phyloP scores from a whole-genome alignment of 2,329 filamentous ascomycete genomes.

The Colletotrichum incanum region DNA sequence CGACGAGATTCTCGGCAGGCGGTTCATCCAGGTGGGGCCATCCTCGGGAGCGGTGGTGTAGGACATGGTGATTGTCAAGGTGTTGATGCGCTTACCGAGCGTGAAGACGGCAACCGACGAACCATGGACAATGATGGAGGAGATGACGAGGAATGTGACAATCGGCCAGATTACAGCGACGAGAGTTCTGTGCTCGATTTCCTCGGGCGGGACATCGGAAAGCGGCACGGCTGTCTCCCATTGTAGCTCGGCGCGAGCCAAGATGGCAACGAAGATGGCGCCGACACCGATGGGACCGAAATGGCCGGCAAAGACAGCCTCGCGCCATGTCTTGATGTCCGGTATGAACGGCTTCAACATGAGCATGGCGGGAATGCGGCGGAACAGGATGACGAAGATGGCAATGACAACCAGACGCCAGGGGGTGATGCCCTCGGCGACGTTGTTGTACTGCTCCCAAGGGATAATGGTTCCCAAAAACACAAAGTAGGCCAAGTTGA shows the following conservation, averaged over 20 bases:
- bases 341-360: slow-evolving; percentile 92
- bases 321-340: slow-evolving; percentile 97
- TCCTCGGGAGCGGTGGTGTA: slow-evolving; percentile 94
- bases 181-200: slow-evolving; percentile 75
- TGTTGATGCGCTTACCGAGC: slow-evolving; percentile 98
- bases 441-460: slow-evolving; percentile 90
- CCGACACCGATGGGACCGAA: slow-evolving; percentile 98
- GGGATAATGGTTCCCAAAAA: slow-evolving; percentile 98
- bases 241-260: slow-evolving; percentile 93
- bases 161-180: slow-evolving; percentile 96
- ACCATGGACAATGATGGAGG: slow-evolving; percentile 95
- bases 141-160: slow-evolving; percentile 92
- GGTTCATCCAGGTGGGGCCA: slow-evolving; percentile 94
- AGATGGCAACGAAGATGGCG: slow-evolving; percentile 94
- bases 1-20: slow-evolving; percentile 80
- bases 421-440: slow-evolving; percentile 80
- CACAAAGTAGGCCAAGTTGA: slow-evolving; percentile 98
- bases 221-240: slow-evolving; percentile 82
- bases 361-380: slow-evolving; percentile 96
- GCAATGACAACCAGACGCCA: slow-evolving; percentile 96
- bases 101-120: slow-evolving; percentile 99
- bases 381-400: slow-evolving; percentile 95
- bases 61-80: slow-evolving; percentile 93
- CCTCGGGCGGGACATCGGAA: slow-evolving; percentile 69
- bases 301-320: slow-evolving; percentile 95